phyloP scores from a whole-genome alignment of 345 rosid genomes.

The Populus pruinosa region DNA sequence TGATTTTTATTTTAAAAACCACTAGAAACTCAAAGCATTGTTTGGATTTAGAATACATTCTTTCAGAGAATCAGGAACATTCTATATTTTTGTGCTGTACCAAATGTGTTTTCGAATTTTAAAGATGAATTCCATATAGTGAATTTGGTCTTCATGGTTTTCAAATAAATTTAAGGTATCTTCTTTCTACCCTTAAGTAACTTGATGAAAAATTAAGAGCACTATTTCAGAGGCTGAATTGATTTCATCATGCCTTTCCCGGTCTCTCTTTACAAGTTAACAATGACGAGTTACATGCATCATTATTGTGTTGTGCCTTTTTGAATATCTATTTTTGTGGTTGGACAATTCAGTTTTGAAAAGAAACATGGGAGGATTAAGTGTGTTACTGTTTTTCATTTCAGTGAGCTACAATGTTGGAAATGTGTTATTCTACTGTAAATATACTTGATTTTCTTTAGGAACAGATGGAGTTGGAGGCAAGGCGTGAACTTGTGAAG shows the following conservation, averaged over 20 bases:
- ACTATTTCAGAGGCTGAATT: neutral
- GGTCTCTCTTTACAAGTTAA: neutral
- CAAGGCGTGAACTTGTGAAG: slow-evolving; percentile 74
- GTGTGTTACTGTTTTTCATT: neutral
- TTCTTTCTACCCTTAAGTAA: neutral
- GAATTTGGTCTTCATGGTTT: neutral
- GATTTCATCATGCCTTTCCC: neutral
- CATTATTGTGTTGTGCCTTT: neutral
- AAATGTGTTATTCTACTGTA: neutral
- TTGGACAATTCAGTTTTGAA: neutral
- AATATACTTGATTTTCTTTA: slow-evolving; percentile 18
- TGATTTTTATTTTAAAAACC: neutral
- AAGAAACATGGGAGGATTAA: neutral
- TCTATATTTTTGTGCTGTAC: neutral
- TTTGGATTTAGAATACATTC: neutral
- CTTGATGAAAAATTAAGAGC: neutral
- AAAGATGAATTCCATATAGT: neutral
- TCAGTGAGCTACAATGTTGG: neutral
- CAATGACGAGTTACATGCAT: neutral
- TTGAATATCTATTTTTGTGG: neutral
- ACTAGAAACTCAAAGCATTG: neutral
- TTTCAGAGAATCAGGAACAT: neutral
- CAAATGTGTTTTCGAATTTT: neutral
- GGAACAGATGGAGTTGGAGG: slow-evolving; percentile 82
- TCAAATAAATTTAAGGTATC: neutral